phyloP scores from a whole-genome alignment of 305 asterid species.

The Monarda citriodora region DNA sequence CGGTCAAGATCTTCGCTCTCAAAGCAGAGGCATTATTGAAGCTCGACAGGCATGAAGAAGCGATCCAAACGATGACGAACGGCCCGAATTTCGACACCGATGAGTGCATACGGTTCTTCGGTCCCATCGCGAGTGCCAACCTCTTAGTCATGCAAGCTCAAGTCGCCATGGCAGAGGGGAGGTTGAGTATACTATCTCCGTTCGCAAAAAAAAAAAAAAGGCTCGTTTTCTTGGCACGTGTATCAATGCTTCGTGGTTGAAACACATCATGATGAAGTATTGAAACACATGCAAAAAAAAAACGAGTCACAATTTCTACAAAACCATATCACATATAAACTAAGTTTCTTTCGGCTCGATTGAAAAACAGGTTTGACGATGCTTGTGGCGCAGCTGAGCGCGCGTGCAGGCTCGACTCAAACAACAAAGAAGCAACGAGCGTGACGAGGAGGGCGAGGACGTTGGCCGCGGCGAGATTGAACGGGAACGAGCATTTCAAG shows the following conservation, averaged over 20 bases:
- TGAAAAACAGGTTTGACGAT: constrained; percentile 57
- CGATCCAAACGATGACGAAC: constrained; percentile 58
- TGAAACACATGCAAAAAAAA: too few relatives aligned
- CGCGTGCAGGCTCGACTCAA: constrained; percentile 57
- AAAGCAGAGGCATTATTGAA: constrained; percentile 84
- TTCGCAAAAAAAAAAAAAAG: too few relatives aligned
- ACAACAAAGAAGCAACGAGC: constrained; percentile 58
- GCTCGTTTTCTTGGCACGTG: too few relatives aligned
- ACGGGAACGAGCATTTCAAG: constrained; percentile 80
- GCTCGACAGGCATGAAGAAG: constrained; percentile 80
- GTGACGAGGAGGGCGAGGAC: constrained; percentile 45
- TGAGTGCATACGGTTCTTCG: constrained; percentile 70
- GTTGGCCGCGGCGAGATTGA: constrained; percentile 55
- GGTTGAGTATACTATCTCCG: constrained; percentile 32
- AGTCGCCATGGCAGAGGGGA: constrained; percentile 72
- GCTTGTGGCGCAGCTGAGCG: constrained; percentile 63
- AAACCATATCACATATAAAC: background rate
- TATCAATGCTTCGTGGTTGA: too few relatives aligned
- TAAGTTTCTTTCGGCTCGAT: too few relatives aligned
- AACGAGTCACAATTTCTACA: too few relatives aligned
- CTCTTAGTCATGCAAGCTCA: constrained; percentile 65
- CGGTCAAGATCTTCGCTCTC: constrained; percentile 62
- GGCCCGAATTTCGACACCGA: constrained; percentile 67
- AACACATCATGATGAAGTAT: too few relatives aligned
- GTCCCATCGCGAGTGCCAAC: constrained; percentile 70